Evolutionary conservation across 495 filamentous ascomycete species (phyloP), one percentile per base, ranked within the genome.

Genomic region (Penicillium turbatum): DNA sequence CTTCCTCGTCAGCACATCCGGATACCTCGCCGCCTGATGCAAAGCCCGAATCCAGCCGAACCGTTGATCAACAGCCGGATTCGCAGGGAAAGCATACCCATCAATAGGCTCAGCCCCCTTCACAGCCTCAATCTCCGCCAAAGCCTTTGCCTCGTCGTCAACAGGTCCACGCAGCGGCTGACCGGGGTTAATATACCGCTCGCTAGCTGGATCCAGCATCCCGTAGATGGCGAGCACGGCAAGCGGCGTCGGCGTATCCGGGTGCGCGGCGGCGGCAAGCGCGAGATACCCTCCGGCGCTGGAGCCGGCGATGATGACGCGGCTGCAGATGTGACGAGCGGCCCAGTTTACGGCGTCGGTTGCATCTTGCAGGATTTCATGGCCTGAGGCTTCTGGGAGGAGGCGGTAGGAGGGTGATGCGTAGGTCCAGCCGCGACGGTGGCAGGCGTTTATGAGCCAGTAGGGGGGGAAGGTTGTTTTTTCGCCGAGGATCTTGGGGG

Each of bases 251-350:
- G 51, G 51, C 6, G 24, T 37, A 26, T 31, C 21, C 2, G 51
- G 42, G 5, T 31, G 42, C 0, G 51, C 51, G 0, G 42, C 42
- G 5, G 51, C 30, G 1, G 51, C 51, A 15, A 54, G 37, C 9
- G 51, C 51, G 12, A 54, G 51, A 47, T 54, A 54, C 11, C 51
- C 51, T 1, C 51, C 51, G 2, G 51, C 51, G 7, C 51, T 54
- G 15, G 51, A 54, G 4, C 51, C 51, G 2, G 51, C 51, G 24
- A 54, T 47, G 26, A 54, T 46, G 9, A 54, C 45, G 9, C 32
- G 30, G 5, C 12, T 39, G 11, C 24, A 47, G 32, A 54, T 54
- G 35, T 54, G 31, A 1, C 6, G 24, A 47, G 11, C 5, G n/a
- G 47, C 19, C 51, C 51, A 54, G 1, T 47, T 29, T 3, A 31